Conservation (phyloP, 208 protist species). For the Trypanosoma platydactyli region DNA sequence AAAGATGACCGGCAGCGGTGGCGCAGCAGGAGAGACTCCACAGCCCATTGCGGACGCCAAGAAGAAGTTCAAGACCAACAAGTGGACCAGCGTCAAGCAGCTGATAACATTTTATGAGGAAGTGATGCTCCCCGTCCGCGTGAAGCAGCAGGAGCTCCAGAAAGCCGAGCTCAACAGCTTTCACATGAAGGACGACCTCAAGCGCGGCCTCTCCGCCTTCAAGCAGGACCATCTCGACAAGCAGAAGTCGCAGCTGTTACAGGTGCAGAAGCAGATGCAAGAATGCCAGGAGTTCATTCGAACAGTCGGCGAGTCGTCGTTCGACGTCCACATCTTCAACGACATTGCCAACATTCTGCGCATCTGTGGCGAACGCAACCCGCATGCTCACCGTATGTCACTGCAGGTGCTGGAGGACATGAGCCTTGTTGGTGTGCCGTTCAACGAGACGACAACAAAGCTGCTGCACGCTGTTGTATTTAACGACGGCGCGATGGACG, state of each 20-base stretch:
- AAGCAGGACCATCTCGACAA: conserved; percentile 88
- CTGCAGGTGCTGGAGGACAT: conserved; percentile 89
- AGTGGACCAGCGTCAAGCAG: conserved; percentile 56
- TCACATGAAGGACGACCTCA: conserved; percentile 89
- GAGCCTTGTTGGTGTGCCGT: conserved; percentile 76
- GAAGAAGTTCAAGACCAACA: conserved; percentile 63
- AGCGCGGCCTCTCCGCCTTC: conserved; percentile 83
- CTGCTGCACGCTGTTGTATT: conserved; percentile 72
- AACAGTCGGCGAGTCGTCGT: conserved; percentile 51
- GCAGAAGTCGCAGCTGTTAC: conserved; percentile 65
- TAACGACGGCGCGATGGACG: conserved; percentile 81
- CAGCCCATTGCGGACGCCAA: conserved; percentile 53
- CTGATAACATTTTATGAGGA: conserved; percentile 83
- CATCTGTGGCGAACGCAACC: conserved; percentile 75
- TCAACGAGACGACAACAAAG: conserved; percentile 67
- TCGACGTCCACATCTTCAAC: conserved; percentile 80
- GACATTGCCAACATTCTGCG: conserved; percentile 88
- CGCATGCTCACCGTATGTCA: conserved; percentile 63
- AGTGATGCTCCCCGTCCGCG: conserved; percentile 73
- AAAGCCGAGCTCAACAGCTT: conserved; percentile 67
- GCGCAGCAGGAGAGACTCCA: conserved; percentile 14
- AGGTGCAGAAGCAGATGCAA: conserved; percentile 73
- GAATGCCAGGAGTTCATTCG: conserved; percentile 61
- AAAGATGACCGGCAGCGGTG: conserved; percentile 31
- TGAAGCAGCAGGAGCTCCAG: conserved; percentile 55